phyloP scores from a whole-genome alignment of 1,139 yeast genomes.

The Citeromyces hawaiiensis region DNA sequence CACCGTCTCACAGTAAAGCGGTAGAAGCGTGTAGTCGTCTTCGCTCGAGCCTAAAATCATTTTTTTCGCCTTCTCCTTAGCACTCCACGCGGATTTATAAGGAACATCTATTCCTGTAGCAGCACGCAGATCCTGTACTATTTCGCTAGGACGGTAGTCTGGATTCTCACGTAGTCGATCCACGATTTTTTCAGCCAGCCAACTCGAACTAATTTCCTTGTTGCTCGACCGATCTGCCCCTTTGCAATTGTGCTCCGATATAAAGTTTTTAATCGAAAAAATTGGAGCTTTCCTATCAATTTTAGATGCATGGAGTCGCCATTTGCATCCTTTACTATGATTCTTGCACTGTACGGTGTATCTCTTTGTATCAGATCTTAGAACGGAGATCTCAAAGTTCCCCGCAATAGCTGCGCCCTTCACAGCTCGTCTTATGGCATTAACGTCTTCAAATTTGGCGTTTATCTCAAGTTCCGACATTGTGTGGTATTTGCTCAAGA shows the following conservation, averaged over 20 bases:
- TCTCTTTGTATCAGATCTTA: background rate
- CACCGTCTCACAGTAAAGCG: background rate
- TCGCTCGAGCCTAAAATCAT: background rate
- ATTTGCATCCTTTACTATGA: background rate
- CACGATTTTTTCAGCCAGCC: background rate
- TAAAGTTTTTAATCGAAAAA: background rate
- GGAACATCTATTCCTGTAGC: background rate
- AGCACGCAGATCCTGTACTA: background rate
- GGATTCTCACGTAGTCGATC: background rate
- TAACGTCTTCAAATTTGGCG: background rate
- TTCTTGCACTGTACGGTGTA: background rate
- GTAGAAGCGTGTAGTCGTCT: background rate
- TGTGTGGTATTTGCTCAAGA: background rate
- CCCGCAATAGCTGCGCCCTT: background rate
- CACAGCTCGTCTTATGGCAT: background rate
- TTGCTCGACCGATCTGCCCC: background rate
- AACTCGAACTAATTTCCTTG: background rate
- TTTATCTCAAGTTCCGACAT: background rate
- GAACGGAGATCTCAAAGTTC: background rate
- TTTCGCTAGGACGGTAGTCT: background rate
- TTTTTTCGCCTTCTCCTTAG: background rate
- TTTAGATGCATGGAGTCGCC: background rate
- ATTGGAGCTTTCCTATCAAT: background rate
- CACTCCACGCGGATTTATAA: background rate
- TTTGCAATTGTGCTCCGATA: background rate